Evolutionary conservation across 768 basidiomycete species (phyloP).

Genomic region (Brasilioporus rufonigricans): DNA sequence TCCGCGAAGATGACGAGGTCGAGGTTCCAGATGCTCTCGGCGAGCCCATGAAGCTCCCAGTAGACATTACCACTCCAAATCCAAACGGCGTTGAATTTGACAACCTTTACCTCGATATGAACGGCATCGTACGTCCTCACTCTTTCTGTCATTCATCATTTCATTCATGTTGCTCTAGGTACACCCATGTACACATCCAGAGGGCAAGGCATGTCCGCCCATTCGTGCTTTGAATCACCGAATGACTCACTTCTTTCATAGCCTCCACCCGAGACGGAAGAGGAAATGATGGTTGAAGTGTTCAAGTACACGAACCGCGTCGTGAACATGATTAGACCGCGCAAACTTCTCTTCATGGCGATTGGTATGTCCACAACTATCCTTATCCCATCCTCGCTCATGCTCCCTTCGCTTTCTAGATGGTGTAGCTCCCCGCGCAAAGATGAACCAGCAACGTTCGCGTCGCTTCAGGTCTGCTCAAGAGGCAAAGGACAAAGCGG

Average conservation of each 20-base stretch:
- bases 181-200: slow-evolving; percentile 98
- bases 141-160: not conserved
- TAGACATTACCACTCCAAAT: slow-evolving; percentile 78
- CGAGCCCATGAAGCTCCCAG: slow-evolving; percentile 63
- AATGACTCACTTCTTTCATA: slow-evolving; percentile 28
- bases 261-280: slow-evolving; percentile 96
- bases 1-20: slow-evolving; percentile 81
- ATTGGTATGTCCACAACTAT: slow-evolving; percentile 63
- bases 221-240: not conserved
- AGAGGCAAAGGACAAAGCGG: slow-evolving; percentile 93
- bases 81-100: slow-evolving; percentile 97
- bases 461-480: slow-evolving; percentile 93
- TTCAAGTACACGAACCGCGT: slow-evolving; percentile 97
- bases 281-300: slow-evolving; percentile 98
- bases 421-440: slow-evolving; percentile 96
- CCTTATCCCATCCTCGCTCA: not conserved
- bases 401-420: slow-evolving; percentile 47
- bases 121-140: slow-evolving; percentile 75
- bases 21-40: slow-evolving; percentile 68
- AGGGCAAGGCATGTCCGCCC: slow-evolving; percentile 69
- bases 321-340: slow-evolving; percentile 94
- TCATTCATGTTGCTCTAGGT: slow-evolving; percentile 47
- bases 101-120: slow-evolving; percentile 98
- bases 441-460: slow-evolving; percentile 99
- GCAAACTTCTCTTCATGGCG: slow-evolving; percentile 97